Base-by-base conservation (phyloP, 305 asterid genomes). In the Fraxinus nigra region DNA sequence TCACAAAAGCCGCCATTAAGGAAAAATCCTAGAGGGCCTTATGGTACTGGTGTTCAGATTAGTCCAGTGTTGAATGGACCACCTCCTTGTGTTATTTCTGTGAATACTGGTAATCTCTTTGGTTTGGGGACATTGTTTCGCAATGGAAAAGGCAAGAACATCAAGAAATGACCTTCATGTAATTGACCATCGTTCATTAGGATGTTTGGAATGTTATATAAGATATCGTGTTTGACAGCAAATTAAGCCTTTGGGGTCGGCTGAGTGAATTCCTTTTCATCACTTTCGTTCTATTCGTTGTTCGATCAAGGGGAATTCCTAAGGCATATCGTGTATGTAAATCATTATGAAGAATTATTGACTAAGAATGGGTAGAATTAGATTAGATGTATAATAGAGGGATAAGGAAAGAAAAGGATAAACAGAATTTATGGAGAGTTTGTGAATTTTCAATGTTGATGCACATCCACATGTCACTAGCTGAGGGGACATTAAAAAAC, bases 1-100 rank as follows among this genome's bases (percentile, higher is more conserved):
- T 81, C 90, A 70, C 90, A 87, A n/a, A 89, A 88, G 85, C 90
- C 87, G 24, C 86, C 88, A 65, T 14, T 79, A 78, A 86, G 87
- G 84, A 88, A 82, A 82, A 80, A 63, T 28, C 83, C 77, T 59
- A 38, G 76, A 35, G 85, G 89, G 81, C 14, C 79, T 7, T 79
- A 82, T 81, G 78, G 81, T 46, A 85, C 84, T 72, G 84, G 89
- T 10, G 48, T 87, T 65, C 35, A 87, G 77, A 81, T 88, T 65
- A 85, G 70, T 34, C 91, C 87, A 9, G 87, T 87, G 22, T 79
- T 88, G 16, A 86, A 88, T 76, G 87, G 85, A 2, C 86, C 90
- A 73, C 77, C 90, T 30, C 85, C 91, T 56, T 72, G 18, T 54
- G 77, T 79, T 30, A 88, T 83, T 73, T 79, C 89, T 51, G 84